Evolutionary conservation across 352 stramenopile genomes (phyloP), one percentile per base, ranked within the genome.

Genomic region (Phytophthora colocasiae): DNA sequence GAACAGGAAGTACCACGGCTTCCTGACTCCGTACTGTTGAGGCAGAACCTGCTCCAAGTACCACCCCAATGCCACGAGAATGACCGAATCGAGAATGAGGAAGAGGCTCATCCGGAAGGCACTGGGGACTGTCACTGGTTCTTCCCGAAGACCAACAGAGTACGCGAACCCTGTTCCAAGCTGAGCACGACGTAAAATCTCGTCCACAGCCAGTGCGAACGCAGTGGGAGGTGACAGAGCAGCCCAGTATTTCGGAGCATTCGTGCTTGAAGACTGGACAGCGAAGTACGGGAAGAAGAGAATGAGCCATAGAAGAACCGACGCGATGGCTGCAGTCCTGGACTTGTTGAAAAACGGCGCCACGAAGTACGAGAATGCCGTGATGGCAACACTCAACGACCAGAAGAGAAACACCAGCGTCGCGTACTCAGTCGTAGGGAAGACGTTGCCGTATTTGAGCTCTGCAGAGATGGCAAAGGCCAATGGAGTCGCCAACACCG

Each of bases 21-120:
- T 86, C 7, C 66, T 66, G 12, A 95, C 82, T 7, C 95, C 96
- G 58, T 91, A 99, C 59, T 97, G 79, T 44, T 92, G 88, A 1
- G 96, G 96, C 8, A 98, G 54, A 1, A 98, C 90, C 55, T 97
- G 81, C 54, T 98, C 93, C 9, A 98, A 74, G 72, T 99, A 98
- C 80, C 84, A 97, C 3, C 87, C 93, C 1, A 98, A 48, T 0
- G 80, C 24, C 14, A 89, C 73, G 22, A 98, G 92, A 4, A 98
- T 22, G 9, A 96, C 24, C 0, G 87, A 72, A 64, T 99, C 96
- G 0, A 97, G 45, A 15, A 92, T 40, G 6, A 93, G 55, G 36
- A 93, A 83, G 22, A 78, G 66, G 55, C 69, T 84, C 83, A 93
- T 92, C 3, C 56, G 43, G 32, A 73, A 64, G 0, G 80, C 73